These are phyloP conservation scores for Pichia phayaonensis DNA, from an alignment of 805 yeast species.

Conservation along the genomic window DNA sequence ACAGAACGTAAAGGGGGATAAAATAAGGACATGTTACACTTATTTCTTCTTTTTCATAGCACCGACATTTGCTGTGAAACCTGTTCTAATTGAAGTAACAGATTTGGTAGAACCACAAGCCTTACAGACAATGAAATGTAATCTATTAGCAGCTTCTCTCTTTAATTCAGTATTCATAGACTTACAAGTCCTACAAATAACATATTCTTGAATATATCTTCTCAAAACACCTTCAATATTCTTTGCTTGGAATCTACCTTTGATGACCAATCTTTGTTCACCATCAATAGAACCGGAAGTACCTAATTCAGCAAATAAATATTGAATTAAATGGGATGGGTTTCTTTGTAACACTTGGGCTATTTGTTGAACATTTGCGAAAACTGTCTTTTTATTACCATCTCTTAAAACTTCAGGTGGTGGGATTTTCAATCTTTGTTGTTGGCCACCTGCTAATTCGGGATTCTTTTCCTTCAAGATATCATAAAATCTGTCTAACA, in stretches of 20 bases:
- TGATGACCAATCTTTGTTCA: conserved; percentile 90
- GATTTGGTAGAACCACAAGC: conserved; percentile 97
- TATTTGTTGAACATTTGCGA: conserved; percentile 92
- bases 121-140: conserved; percentile 95
- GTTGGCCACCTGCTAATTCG: conserved; percentile 94
- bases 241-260: conserved; percentile 97
- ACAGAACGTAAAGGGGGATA: not conserved
- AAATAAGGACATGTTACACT: conserved; percentile 6
- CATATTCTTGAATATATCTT: conserved; percentile 94
- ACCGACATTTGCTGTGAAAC: conserved; percentile 98
- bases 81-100: conserved; percentile 94
- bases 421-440: conserved; percentile 91
- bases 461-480: conserved; percentile 92
- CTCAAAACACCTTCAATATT: conserved; percentile 95
- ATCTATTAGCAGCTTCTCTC: conserved; percentile 93
- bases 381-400: conserved; percentile 93
- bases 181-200: conserved; percentile 98
- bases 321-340: conserved; percentile 95
- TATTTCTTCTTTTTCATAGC: conserved; percentile 62
- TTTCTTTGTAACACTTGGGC: conserved; percentile 91
- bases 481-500: conserved; percentile 77
- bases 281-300: conserved; percentile 99
- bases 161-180: conserved; percentile 92
- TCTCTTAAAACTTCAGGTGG: conserved; percentile 97
- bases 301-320: conserved; percentile 97